Conservation (phyloP, 2,329 filamentous ascomycete genomes). For the Colletotrichum echinochloae region DNA sequence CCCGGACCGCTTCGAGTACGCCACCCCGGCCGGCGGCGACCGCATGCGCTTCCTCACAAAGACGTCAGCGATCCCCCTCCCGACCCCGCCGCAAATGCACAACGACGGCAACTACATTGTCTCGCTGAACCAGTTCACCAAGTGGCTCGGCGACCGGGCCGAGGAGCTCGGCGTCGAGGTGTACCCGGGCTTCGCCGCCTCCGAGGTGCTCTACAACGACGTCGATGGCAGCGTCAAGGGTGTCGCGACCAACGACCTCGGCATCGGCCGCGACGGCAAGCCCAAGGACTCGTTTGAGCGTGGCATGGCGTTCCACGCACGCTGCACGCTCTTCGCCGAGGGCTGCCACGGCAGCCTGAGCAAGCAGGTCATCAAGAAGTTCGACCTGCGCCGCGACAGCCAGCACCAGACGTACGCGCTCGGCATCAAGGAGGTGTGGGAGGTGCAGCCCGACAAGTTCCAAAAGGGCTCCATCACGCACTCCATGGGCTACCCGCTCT, state of each 20-base stretch:
- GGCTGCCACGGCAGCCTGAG: slow-evolving; percentile 95
- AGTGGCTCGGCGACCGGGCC: slow-evolving; percentile 96
- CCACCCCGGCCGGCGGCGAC: slow-evolving; percentile 85
- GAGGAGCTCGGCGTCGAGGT: slow-evolving; percentile 97
- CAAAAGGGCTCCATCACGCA: slow-evolving; percentile 86
- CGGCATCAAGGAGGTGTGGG: slow-evolving; percentile 97
- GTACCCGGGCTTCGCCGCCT: slow-evolving; percentile 94
- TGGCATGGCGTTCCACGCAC: slow-evolving; percentile 97
- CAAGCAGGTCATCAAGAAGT: slow-evolving; percentile 96
- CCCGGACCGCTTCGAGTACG: slow-evolving; percentile 86
- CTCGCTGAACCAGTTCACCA: slow-evolving; percentile 92
- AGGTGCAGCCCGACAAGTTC: slow-evolving; percentile 93
- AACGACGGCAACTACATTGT: slow-evolving; percentile 99
- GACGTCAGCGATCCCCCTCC: slow-evolving; percentile 80
- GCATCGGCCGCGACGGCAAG: slow-evolving; percentile 83
- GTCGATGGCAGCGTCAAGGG: slow-evolving; percentile 89
- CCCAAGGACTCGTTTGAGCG: slow-evolving; percentile 93
- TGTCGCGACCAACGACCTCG: slow-evolving; percentile 95
- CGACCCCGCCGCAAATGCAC: slow-evolving; percentile 95
- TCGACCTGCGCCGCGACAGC: slow-evolving; percentile 87
- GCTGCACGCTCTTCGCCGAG: slow-evolving; percentile 91
- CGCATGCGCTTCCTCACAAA: slow-evolving; percentile 96
- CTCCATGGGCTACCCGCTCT: slow-evolving; percentile 91
- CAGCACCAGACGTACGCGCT: slow-evolving; percentile 96
- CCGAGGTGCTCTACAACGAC: slow-evolving; percentile 85